phyloP scores from a whole-genome alignment of 2,329 filamentous ascomycete species.

The Venturia asperata region DNA sequence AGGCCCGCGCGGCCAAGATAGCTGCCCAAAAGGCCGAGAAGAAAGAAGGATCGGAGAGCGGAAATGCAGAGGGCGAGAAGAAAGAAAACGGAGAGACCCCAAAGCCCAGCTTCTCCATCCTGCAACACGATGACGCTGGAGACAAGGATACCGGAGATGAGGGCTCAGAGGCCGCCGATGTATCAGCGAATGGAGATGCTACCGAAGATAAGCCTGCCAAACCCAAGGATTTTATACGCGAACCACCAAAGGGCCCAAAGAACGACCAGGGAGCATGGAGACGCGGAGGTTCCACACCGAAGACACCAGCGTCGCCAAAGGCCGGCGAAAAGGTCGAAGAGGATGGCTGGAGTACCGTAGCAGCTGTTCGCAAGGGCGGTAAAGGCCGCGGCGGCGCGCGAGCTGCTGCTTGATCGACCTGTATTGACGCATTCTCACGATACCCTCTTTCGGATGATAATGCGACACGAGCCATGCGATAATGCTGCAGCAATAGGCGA shows the following conservation, averaged over 20 bases:
- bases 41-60: slow-evolving; percentile 29
- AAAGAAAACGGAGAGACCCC: slow-evolving; percentile 26
- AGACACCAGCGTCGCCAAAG: slow-evolving; percentile 29
- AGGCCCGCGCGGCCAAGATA: slow-evolving; percentile 65
- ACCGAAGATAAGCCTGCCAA: slow-evolving; percentile 45
- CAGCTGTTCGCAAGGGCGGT: slow-evolving; percentile 7
- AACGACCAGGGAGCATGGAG: slow-evolving; percentile 21
- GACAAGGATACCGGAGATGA: slow-evolving; percentile 30
- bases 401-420: slow-evolving; percentile 10
- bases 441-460: slow-evolving; percentile 13
- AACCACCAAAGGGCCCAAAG: slow-evolving; percentile 29
- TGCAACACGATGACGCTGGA: slow-evolving; percentile 33
- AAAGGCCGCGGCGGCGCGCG: slow-evolving; percentile 17
- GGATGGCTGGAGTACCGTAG: slow-evolving; percentile 49
- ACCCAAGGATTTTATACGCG: slow-evolving; percentile 47
- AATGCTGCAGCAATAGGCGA: slow-evolving; percentile 4
- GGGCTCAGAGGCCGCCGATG: slow-evolving; percentile 34
- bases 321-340: slow-evolving; percentile 41
- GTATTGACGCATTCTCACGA: slow-evolving; percentile 8
- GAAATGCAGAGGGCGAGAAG: slow-evolving; percentile 26
- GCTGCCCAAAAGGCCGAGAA: slow-evolving; percentile 52
- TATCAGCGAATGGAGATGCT: slow-evolving; percentile 32
- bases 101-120: slow-evolving; percentile 45
- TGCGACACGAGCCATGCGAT: slow-evolving; percentile 2
- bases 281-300: slow-evolving; percentile 31